A percentile compares a stretch with the other conserved stretches of the same genome.
Evolutionary conservation across 2,329 filamentous ascomycete species (phyloP).

Genomic region (Talaromyces sp.): DNA sequence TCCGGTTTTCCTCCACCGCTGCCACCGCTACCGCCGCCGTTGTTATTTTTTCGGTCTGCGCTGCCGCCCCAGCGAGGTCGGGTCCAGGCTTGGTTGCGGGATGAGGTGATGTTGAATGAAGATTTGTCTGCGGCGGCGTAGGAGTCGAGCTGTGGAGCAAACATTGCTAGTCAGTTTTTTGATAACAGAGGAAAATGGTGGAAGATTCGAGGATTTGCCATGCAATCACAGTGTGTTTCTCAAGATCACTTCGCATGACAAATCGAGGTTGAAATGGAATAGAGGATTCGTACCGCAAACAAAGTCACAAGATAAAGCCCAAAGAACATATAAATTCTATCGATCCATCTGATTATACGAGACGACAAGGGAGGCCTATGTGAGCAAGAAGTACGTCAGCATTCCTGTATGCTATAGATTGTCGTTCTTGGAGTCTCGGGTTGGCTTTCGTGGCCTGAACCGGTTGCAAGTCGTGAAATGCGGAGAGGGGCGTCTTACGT

Average conservation of each 20-base stretch:
- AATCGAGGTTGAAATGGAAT: neutral
- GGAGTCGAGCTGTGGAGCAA: slow-evolving; percentile 40
- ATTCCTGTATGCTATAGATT: slow-evolving; percentile 2
- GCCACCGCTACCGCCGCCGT: slow-evolving; percentile 27
- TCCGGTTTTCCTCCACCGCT: slow-evolving; percentile 30
- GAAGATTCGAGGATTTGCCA: neutral
- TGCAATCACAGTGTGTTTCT: neutral
- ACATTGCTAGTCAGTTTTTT: neutral
- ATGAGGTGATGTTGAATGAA: slow-evolving; percentile 43
- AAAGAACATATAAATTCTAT: slow-evolving; percentile 46
- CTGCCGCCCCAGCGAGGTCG: slow-evolving; percentile 28
- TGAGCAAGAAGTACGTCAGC: neutral
- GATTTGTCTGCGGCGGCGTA: slow-evolving; percentile 46
- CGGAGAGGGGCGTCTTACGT: slow-evolving; percentile 27
- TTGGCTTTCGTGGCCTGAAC: neutral
- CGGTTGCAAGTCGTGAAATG: neutral
- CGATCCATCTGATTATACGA: slow-evolving; percentile 41
- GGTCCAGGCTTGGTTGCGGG: slow-evolving; percentile 25
- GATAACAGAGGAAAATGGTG: neutral
- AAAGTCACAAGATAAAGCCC: slow-evolving; percentile 50
- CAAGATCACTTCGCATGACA: neutral
- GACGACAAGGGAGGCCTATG: slow-evolving; percentile 45
- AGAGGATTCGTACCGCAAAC: slow-evolving; percentile 41
- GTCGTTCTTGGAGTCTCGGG: slow-evolving; percentile 6
- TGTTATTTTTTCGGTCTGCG: slow-evolving; percentile 27